phyloP scores from a whole-genome alignment of 2,329 filamentous ascomycete species.

The Drechslera avenae region DNA sequence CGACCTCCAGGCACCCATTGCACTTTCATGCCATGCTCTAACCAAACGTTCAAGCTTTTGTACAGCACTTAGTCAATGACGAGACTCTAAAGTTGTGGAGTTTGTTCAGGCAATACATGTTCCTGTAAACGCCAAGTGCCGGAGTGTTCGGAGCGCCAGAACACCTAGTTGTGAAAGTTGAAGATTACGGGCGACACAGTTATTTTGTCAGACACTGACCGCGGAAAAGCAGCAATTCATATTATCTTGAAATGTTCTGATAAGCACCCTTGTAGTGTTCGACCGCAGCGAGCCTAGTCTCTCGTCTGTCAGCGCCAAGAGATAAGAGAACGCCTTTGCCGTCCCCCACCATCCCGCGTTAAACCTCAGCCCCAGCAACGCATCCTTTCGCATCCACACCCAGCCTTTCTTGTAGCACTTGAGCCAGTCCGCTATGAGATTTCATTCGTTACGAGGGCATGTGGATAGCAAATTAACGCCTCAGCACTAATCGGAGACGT shows the following conservation, averaged over 20 bases:
- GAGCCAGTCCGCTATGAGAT: constrained; percentile 10
- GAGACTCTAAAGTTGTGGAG: background rate
- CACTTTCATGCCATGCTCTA: background rate
- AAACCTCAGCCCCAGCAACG: constrained; percentile 19
- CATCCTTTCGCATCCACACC: constrained; percentile 23
- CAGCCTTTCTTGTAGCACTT: constrained; percentile 12
- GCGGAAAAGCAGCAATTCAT: constrained; percentile 40
- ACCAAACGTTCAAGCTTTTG: constrained; percentile 9
- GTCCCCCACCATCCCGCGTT: constrained; percentile 42
- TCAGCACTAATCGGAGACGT: constrained; percentile 25
- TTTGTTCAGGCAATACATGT: background rate
- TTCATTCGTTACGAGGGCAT: constrained; percentile 13
- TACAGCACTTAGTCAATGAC: background rate
- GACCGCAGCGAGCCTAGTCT: constrained; percentile 23
- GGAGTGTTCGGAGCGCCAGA: background rate
- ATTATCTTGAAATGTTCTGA: constrained; percentile 36
- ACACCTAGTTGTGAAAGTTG: constrained; percentile 1
- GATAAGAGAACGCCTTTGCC: constrained; percentile 44
- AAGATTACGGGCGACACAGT: constrained; percentile 24
- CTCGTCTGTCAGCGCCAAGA: constrained; percentile 36
- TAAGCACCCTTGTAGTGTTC: constrained; percentile 34
- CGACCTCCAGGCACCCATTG: background rate
- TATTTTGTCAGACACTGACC: constrained; percentile 32
- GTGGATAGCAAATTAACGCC: constrained; percentile 17
- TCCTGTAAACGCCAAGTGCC: constrained; percentile 13